These are phyloP conservation scores for Taxawa tesnikishii DNA, from an alignment of 2,329 filamentous ascomycete genomes.

Conservation along the genomic window DNA sequence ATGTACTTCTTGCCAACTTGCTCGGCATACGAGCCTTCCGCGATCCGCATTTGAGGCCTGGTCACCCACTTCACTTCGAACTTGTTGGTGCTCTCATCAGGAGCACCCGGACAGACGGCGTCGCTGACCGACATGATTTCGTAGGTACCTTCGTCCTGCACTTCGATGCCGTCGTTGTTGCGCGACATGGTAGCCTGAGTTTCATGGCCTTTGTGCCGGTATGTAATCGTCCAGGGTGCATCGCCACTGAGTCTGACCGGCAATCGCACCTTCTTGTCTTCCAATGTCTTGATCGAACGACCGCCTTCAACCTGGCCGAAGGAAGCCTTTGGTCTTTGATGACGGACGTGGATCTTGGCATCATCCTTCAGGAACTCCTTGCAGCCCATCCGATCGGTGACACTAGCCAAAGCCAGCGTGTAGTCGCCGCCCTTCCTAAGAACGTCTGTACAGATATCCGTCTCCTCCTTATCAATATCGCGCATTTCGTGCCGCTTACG, in stretches of 20 bases:
- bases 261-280: conserved; percentile 60
- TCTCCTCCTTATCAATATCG: conserved; percentile 49
- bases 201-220: conserved; percentile 41
- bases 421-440: conserved; percentile 81
- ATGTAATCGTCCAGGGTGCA: conserved; percentile 70
- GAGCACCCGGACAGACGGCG: conserved; percentile 65
- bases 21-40: conserved; percentile 50
- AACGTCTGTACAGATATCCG: conserved; percentile 62
- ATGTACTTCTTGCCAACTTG: conserved; percentile 43
- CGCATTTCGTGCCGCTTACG: conserved; percentile 56
- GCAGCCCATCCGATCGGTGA: conserved; percentile 78
- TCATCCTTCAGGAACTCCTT: conserved; percentile 77
- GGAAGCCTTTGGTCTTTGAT: conserved; percentile 73
- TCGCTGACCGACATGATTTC: conserved; percentile 69
- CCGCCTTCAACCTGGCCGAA: conserved; percentile 82
- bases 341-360: conserved; percentile 71
- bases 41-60: conserved; percentile 54
- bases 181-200: too few species aligned
- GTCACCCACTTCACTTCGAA: conserved; percentile 82
- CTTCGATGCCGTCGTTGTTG: conserved; percentile 19
- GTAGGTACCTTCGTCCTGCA: conserved; percentile 49
- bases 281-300: conserved; percentile 60
- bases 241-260: conserved; percentile 79
- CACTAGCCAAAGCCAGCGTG: conserved; percentile 68
- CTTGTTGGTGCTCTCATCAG: conserved; percentile 59